A percentile compares a stretch with the other conserved stretches of the same genome.
These are phyloP conservation scores for Juglanconis juglandina DNA, from an alignment of 2,329 filamentous ascomycete genomes.

Conservation along the genomic window DNA sequence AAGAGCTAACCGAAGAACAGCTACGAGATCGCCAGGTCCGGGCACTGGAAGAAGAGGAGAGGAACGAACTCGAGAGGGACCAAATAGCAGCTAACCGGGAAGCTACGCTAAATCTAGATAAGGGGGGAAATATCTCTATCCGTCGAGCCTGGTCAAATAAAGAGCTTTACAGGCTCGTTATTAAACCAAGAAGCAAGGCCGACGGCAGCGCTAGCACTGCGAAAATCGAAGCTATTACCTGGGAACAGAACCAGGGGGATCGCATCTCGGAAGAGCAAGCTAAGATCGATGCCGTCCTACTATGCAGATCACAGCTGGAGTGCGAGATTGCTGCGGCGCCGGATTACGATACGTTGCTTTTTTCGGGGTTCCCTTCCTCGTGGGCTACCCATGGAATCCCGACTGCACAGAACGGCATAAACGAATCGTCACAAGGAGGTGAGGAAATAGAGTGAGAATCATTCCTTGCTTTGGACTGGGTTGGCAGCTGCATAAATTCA, in stretches of 20 bases:
- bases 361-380: neutral
- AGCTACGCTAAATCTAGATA: neutral
- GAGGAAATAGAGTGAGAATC: neutral
- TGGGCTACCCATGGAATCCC: neutral
- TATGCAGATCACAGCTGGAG: neutral
- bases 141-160: slow-evolving; percentile 1
- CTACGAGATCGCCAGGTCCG: neutral
- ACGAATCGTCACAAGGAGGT: neutral
- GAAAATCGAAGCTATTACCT: neutral
- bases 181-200: neutral
- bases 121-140: neutral
- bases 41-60: neutral
- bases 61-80: neutral
- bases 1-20: neutral
- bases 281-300: slow-evolving; percentile 1
- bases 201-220: neutral
- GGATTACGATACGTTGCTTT: neutral
- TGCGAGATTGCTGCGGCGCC: slow-evolving; percentile 4
- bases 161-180: slow-evolving; percentile 5
- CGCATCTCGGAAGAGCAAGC: neutral
- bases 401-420: neutral
- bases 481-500: too few relatives aligned
- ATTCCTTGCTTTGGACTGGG: too few relatives aligned
- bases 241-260: neutral
- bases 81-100: neutral